Evolutionary conservation across 2,329 filamentous ascomycete genomes (phyloP).

Genomic region (Cladosporium sp.): DNA sequence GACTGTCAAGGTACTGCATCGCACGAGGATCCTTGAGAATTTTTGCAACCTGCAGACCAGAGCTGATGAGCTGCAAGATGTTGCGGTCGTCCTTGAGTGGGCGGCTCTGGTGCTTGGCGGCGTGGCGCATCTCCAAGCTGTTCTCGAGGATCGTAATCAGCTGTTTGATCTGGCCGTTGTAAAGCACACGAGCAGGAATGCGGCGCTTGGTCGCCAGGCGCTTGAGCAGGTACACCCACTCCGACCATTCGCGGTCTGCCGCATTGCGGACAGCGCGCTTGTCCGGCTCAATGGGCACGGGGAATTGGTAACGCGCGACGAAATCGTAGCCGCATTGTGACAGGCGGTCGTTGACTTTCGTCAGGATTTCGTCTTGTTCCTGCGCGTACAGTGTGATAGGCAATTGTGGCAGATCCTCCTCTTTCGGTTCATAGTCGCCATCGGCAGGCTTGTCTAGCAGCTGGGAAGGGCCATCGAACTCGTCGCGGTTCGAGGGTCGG

Average conservation of each 20-base stretch:
- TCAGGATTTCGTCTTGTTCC: slow-evolving; percentile 78
- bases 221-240: slow-evolving; percentile 87
- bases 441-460: slow-evolving; percentile 69
- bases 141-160: slow-evolving; percentile 85
- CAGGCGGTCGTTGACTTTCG: slow-evolving; percentile 76
- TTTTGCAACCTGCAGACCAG: slow-evolving; percentile 81
- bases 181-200: slow-evolving; percentile 77
- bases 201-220: slow-evolving; percentile 79
- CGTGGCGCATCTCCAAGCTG: slow-evolving; percentile 81
- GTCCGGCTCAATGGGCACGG: slow-evolving; percentile 76
- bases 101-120: slow-evolving; percentile 76
- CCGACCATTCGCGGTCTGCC: slow-evolving; percentile 81
- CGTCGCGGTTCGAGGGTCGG: slow-evolving; percentile 75
- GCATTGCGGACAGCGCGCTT: slow-evolving; percentile 72
- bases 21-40: slow-evolving; percentile 79
- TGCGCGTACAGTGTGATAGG: slow-evolving; percentile 78
- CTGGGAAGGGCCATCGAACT: slow-evolving; percentile 85
- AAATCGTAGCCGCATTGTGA: slow-evolving; percentile 87
- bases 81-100: slow-evolving; percentile 85
- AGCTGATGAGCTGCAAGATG: slow-evolving; percentile 80
- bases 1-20: slow-evolving; percentile 75
- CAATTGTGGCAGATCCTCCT: slow-evolving; percentile 74
- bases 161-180: slow-evolving; percentile 85
- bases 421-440: slow-evolving; percentile 69
- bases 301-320: slow-evolving; percentile 86